A percentile compares a stretch with the other conserved stretches of the same genome.
Evolutionary conservation across 2,329 filamentous ascomycete genomes (phyloP).

Genomic region (Fusarium equiseti): DNA sequence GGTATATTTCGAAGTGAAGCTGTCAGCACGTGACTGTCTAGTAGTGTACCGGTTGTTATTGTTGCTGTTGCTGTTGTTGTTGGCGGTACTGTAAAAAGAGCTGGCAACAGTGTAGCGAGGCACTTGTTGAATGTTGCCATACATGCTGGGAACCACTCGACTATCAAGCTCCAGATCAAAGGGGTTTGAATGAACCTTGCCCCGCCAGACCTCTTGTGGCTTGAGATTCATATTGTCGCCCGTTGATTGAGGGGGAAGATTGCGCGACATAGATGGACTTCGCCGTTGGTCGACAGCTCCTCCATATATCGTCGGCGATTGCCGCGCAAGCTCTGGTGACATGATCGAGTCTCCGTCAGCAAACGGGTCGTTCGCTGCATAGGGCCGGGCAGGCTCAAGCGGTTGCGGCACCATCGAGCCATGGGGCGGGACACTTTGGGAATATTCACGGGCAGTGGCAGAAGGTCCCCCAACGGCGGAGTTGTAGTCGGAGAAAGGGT

Average conservation of each 20-base stretch:
- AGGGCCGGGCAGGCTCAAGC: slow-evolving; percentile 45
- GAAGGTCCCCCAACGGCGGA: slow-evolving; percentile 53
- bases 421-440: slow-evolving; percentile 55
- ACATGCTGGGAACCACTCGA: slow-evolving; percentile 34
- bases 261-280: slow-evolving; percentile 57
- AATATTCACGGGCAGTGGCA: slow-evolving; percentile 43
- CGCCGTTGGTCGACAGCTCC: slow-evolving; percentile 63
- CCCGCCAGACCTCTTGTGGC: slow-evolving; percentile 56
- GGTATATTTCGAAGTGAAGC: slow-evolving; percentile 60
- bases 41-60: slow-evolving; percentile 57
- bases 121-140: slow-evolving; percentile 36
- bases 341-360: slow-evolving; percentile 62
- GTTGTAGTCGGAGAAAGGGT: slow-evolving; percentile 59
- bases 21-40: slow-evolving; percentile 56
- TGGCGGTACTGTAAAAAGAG: slow-evolving; percentile 42
- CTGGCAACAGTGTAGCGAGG: slow-evolving; percentile 41
- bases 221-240: slow-evolving; percentile 51
- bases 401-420: slow-evolving; percentile 56
- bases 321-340: slow-evolving; percentile 41
- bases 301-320: slow-evolving; percentile 58
- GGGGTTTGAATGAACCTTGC: slow-evolving; percentile 72
- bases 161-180: slow-evolving; percentile 69
- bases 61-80: background rate
- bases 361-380: slow-evolving; percentile 57
- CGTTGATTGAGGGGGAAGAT: slow-evolving; percentile 46